These are phyloP conservation scores for Penicillium sp. DNA, from an alignment of 2,329 filamentous ascomycete species.

Conservation along the genomic window DNA sequence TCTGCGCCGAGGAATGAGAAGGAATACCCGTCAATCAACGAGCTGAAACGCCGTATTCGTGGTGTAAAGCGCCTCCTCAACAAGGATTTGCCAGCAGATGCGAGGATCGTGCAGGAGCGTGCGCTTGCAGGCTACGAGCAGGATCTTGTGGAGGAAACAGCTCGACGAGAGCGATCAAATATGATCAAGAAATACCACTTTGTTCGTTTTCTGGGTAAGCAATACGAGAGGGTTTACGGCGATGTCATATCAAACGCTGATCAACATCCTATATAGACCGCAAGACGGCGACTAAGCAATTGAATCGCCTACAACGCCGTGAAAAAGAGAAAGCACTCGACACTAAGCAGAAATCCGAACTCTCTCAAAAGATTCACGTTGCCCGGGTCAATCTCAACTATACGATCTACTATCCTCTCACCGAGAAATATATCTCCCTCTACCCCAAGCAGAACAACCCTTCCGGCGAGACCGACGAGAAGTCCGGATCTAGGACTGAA, in stretches of 20 bases:
- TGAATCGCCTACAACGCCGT: constrained; percentile 44
- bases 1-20: constrained; percentile 33
- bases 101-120: constrained; percentile 64
- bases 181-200: constrained; percentile 69
- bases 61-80: constrained; percentile 61
- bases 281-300: constrained; percentile 50
- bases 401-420: constrained; percentile 66
- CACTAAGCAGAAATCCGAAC: constrained; percentile 35
- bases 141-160: constrained; percentile 59
- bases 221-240: background rate
- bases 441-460: constrained; percentile 51
- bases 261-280: constrained; percentile 39
- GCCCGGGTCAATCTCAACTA: constrained; percentile 67
- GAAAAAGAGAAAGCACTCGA: constrained; percentile 46
- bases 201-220: constrained; percentile 65
- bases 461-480: constrained; percentile 16
- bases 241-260: constrained; percentile 15
- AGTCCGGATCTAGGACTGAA: constrained; percentile 25
- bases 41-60: constrained; percentile 63
- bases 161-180: constrained; percentile 57
- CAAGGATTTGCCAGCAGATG: constrained; percentile 58
- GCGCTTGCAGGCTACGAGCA: constrained; percentile 62
- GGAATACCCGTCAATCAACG: constrained; percentile 50
- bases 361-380: constrained; percentile 50
- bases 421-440: constrained; percentile 64